Conservation (phyloP, 257 asterid genomes). For the Osmanthus fragrans region DNA sequence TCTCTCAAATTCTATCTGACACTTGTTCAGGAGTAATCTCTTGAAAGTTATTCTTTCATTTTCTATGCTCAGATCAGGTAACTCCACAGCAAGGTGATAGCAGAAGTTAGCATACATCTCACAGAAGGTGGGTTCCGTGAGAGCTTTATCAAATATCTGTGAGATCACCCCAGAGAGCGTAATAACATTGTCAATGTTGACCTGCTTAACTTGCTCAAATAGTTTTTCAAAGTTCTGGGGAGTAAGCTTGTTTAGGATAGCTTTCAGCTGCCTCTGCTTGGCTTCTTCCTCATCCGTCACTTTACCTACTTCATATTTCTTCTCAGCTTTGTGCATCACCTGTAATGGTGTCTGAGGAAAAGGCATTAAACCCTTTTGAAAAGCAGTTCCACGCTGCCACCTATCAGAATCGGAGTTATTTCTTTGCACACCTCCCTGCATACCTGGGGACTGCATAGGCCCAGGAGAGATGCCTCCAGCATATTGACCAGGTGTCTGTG, state of each 20-base stretch:
- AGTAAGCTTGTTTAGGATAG: slow-evolving; percentile 41
- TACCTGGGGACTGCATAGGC: neutral
- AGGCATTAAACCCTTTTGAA: slow-evolving; percentile 12
- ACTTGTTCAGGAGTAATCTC: slow-evolving; percentile 33
- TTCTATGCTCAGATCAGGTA: slow-evolving; percentile 32
- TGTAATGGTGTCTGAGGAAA: slow-evolving; percentile 28
- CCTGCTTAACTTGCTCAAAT: slow-evolving; percentile 41
- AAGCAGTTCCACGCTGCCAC: slow-evolving; percentile 27
- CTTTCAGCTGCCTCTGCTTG: slow-evolving; percentile 38
- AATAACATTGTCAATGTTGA: slow-evolving; percentile 26
- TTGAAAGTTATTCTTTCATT: slow-evolving; percentile 33
- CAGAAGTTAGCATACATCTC: slow-evolving; percentile 45
- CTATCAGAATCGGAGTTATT: slow-evolving; percentile 23
- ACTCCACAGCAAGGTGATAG: slow-evolving; percentile 29
- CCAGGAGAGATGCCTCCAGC: slow-evolving; percentile 5
- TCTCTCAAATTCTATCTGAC: slow-evolving; percentile 44
- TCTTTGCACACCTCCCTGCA: slow-evolving; percentile 22
- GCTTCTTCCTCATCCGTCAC: slow-evolving; percentile 38
- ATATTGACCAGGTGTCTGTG: slow-evolving; percentile 18
- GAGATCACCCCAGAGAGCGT: slow-evolving; percentile 38
- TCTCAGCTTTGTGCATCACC: slow-evolving; percentile 39
- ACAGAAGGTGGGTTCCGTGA: slow-evolving; percentile 41
- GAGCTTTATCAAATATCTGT: slow-evolving; percentile 43
- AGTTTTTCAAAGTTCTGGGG: slow-evolving; percentile 46
- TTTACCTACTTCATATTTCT: slow-evolving; percentile 33